A percentile compares a stretch with the other conserved stretches of the same genome.
Conservation (phyloP, 116 monocot genomes). For the Dioscorea cayenensis region DNA sequence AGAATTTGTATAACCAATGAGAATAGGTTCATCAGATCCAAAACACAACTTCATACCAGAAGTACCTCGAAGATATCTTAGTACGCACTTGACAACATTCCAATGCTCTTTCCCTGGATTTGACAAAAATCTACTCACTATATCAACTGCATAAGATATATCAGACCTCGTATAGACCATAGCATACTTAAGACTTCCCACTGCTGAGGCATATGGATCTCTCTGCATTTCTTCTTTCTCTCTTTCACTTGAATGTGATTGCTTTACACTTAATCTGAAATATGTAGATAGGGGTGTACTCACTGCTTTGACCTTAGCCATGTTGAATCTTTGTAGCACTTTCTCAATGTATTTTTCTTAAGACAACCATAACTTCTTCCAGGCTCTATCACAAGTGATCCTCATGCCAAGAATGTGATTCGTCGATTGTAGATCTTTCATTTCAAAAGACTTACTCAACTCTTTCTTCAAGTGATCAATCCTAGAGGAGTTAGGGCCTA, state of each 20-base stretch:
- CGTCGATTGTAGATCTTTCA: slow-evolving; percentile 1
- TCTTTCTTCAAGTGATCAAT: not conserved
- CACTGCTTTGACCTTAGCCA: not conserved
- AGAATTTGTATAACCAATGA: too few species aligned
- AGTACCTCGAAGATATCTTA: not conserved
- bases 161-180: not conserved
- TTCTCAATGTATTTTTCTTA: slow-evolving; percentile 4
- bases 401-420: slow-evolving; percentile 3
- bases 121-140: not conserved
- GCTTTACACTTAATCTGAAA: not conserved
- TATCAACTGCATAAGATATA: slow-evolving; percentile 1
- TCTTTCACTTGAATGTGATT: not conserved
- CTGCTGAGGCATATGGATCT: not conserved
- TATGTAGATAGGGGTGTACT: not conserved
- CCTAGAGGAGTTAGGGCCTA: not conserved
- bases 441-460: slow-evolving; percentile 3
- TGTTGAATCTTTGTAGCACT: slow-evolving; percentile 2
- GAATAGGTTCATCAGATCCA: not conserved
- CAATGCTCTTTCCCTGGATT: slow-evolving; percentile 5
- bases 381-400: not conserved
- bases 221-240: slow-evolving; percentile 7
- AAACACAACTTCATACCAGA: not conserved
- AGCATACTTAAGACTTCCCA: not conserved
- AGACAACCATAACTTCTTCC: not conserved
- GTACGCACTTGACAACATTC: slow-evolving; percentile 1